Percentiles rank a stretch among this genome's conserved stretches.
These are phyloP conservation scores for Cladosporium sp. DNA, from an alignment of 2,329 filamentous ascomycete species.

Conservation along the genomic window DNA sequence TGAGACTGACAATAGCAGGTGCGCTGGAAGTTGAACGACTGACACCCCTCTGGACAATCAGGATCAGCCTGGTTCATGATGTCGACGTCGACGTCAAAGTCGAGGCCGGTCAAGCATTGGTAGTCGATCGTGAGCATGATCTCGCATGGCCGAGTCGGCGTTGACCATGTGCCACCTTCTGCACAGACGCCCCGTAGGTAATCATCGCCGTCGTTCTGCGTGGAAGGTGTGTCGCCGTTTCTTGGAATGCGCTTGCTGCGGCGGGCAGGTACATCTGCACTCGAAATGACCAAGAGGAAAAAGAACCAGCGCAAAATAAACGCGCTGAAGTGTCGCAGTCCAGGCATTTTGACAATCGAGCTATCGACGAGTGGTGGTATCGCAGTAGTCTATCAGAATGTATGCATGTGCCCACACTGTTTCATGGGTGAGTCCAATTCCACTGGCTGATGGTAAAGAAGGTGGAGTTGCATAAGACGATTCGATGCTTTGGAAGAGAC, in stretches of 20 bases:
- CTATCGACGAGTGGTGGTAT: neutral
- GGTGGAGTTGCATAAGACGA: neutral
- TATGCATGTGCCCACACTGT: neutral
- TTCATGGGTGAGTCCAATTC: neutral
- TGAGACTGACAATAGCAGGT: neutral
- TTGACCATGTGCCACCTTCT: neutral
- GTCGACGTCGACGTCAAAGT: neutral
- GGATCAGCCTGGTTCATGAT: neutral
- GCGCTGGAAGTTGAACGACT: neutral
- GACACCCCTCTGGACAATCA: neutral
- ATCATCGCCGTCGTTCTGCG: neutral
- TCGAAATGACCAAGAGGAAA: neutral
- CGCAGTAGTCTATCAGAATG: neutral
- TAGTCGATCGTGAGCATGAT: neutral
- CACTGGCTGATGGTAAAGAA: neutral
- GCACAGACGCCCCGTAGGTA: neutral
- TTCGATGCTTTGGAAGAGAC: neutral
- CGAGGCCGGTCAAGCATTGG: neutral
- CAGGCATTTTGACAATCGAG: neutral
- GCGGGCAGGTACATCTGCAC: neutral
- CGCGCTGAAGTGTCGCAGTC: neutral
- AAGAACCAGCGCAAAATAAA: neutral
- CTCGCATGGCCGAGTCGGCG: slow-evolving; percentile 2
- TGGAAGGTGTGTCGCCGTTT: neutral
- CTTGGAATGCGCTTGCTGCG: neutral